phyloP scores from a whole-genome alignment of 2,329 filamentous ascomycete genomes.

The Alternaria triticina region DNA sequence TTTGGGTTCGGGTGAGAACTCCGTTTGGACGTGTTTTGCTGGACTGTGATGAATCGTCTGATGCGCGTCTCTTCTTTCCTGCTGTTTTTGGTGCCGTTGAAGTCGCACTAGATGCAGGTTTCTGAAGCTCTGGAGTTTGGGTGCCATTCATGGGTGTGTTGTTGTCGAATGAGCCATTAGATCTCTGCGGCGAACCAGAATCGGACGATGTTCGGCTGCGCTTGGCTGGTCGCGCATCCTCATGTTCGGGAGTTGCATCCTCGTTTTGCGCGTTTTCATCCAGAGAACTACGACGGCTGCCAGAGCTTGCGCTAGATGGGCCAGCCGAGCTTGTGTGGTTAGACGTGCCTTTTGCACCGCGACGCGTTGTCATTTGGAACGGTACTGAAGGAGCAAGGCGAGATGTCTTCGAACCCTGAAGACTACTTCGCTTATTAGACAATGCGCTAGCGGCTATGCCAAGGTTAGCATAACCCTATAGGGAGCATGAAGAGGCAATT shows the following conservation, averaged over 20 bases:
- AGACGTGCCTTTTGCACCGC: conserved; percentile 49
- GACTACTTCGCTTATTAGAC: conserved; percentile 47
- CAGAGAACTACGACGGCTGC: conserved; percentile 50
- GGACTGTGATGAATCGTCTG: conserved; percentile 40
- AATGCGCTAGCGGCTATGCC: conserved; percentile 44
- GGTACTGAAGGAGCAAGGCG: conserved; percentile 56
- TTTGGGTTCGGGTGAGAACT: conserved; percentile 44
- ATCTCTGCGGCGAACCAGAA: conserved; percentile 44
- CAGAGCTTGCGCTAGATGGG: conserved; percentile 42
- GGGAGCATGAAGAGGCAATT: conserved; percentile 20
- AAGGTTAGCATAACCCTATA: conserved; percentile 42
- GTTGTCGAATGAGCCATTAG: conserved; percentile 39
- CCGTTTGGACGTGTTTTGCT: conserved; percentile 43
- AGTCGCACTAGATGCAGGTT: conserved; percentile 24
- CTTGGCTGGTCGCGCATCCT: conserved; percentile 48
- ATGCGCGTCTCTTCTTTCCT: conserved; percentile 43
- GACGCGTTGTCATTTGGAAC: conserved; percentile 58
- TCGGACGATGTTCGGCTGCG: conserved; percentile 47
- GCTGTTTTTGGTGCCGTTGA: conserved; percentile 29
- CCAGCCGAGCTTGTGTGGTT: conserved; percentile 44
- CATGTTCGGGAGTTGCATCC: conserved; percentile 37
- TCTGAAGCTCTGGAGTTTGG: conserved; percentile 33
- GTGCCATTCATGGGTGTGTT: conserved; percentile 37
- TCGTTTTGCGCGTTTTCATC: conserved; percentile 41
- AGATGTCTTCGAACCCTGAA: conserved; percentile 42